Evolutionary conservation across 2,329 filamentous ascomycete species (phyloP).

Genomic region (Calonectria honghensis): DNA sequence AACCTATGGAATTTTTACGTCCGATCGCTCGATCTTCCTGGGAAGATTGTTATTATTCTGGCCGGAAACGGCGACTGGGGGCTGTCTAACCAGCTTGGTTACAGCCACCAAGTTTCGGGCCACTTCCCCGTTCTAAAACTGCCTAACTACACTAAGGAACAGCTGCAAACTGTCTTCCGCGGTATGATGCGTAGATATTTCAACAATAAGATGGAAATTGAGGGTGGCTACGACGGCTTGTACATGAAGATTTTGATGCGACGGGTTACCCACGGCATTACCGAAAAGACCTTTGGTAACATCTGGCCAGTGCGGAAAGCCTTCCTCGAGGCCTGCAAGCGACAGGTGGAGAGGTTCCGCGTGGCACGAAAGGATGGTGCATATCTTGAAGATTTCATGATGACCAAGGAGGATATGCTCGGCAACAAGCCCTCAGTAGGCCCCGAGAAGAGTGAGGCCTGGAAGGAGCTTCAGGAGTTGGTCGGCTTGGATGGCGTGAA

Average conservation of each 20-base stretch:
- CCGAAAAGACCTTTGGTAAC: slow-evolving; percentile 81
- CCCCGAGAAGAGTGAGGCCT: slow-evolving; percentile 71
- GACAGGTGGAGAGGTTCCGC: slow-evolving; percentile 75
- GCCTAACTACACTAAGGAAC: slow-evolving; percentile 78
- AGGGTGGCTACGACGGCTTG: slow-evolving; percentile 75
- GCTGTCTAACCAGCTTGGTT: slow-evolving; percentile 79
- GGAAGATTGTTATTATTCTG: slow-evolving; percentile 56
- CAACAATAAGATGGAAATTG: slow-evolving; percentile 72
- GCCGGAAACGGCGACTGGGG: slow-evolving; percentile 64
- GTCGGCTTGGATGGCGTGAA: slow-evolving; percentile 79
- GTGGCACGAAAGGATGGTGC: slow-evolving; percentile 56
- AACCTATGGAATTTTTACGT: slow-evolving; percentile 56
- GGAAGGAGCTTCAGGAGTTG: slow-evolving; percentile 74
- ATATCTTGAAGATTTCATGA: slow-evolving; percentile 54
- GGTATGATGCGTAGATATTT: slow-evolving; percentile 74
- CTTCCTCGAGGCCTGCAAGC: slow-evolving; percentile 66
- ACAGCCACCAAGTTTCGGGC: slow-evolving; percentile 60
- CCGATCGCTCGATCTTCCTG: slow-evolving; percentile 52
- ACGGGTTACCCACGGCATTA: slow-evolving; percentile 76
- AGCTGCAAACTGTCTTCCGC: slow-evolving; percentile 77
- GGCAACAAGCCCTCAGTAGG: slow-evolving; percentile 77
- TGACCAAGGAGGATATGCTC: slow-evolving; percentile 80
- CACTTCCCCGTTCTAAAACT: slow-evolving; percentile 71
- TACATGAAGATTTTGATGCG: slow-evolving; percentile 78
- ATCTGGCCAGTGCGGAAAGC: slow-evolving; percentile 79